Base-by-base conservation (phyloP, 768 basidiomycete species). In the Postia placenta region DNA sequence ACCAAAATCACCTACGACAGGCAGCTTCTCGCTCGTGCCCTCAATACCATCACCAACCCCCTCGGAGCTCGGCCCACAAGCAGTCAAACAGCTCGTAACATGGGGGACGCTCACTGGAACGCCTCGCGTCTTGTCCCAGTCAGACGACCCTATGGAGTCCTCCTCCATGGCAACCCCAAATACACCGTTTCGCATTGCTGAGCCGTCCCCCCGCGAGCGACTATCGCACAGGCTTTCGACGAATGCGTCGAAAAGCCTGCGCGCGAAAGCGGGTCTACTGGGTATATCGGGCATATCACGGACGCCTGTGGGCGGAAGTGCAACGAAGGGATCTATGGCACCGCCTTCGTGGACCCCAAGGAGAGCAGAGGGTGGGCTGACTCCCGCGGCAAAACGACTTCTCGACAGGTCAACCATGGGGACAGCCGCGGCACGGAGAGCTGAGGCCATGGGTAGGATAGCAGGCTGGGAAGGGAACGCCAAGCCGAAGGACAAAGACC, bases 81-180 rank as follows among this genome's bases (percentile, higher is more conserved):
- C 90, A 1, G 75, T 98, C 45, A 92, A 92, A 60, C 85, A 97
- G 56, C 78, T 99, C 14, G 92, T 98, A 87, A 99, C 96, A 11
- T 94, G 92, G 92, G 96, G 96, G 1, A 93, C 92, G 11, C 74
- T 98, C 20, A 81, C 85, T 55, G 85, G 89, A 14, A 98, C 96
- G 7, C 96, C 96, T 2, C 84, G 95, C 46, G 76, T 96, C 4
- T 77, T 98, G 55, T 79, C 81, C 54, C 72, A 77, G 57, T 68
- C 75, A 9, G 76, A 82, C 28, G 78, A 86, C 56, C 69, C 75
- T 3, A 63, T 68, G 2, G 75, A 76, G 47, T 48, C 55, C 7
- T 56, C 60, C 7, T 55, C 61, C 56, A 55, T 69, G 42, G 68
- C 54, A 22, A 66, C 71, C 14, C 72, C 78, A 4, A 74, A 67